These are phyloP conservation scores for Mucor racemosus DNA, from an alignment of 371 early-diverging fungal species.

Conservation along the genomic window DNA sequence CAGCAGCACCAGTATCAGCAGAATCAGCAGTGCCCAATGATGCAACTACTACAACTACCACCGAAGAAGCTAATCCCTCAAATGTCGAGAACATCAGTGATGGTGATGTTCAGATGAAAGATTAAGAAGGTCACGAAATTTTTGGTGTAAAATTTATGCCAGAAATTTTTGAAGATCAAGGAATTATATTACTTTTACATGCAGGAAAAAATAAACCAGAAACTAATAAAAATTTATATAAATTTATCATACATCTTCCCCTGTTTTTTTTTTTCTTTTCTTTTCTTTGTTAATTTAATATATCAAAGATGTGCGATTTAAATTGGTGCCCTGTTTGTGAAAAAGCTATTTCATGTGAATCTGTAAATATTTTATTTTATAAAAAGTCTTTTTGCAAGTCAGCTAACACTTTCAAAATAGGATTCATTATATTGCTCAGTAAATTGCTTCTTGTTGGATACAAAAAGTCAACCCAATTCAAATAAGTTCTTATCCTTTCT, in stretches of 20 bases:
- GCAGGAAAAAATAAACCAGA: neutral
- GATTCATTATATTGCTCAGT: slow-evolving; percentile 26
- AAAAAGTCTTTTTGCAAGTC: neutral
- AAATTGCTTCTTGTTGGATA: slow-evolving; percentile 18
- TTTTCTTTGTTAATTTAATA: neutral
- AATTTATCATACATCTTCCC: neutral
- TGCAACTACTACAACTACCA: neutral
- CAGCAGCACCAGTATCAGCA: neutral
- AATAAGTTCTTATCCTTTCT: neutral
- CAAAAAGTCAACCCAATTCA: neutral
- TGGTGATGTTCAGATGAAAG: slow-evolving; percentile 19
- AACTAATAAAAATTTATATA: slow-evolving; percentile 8
- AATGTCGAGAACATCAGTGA: slow-evolving; percentile 4
- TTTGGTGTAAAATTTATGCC: slow-evolving; percentile 4
- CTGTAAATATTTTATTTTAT: slow-evolving; percentile 19
- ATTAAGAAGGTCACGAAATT: slow-evolving; percentile 15
- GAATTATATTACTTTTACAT: neutral
- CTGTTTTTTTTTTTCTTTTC: neutral
- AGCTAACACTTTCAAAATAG: neutral
- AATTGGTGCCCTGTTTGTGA: slow-evolving; percentile 45
- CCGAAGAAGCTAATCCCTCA: neutral
- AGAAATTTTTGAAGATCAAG: slow-evolving; percentile 1
- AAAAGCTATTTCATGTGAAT: slow-evolving; percentile 30
- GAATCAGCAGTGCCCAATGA: neutral
- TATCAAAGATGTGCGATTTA: slow-evolving; percentile 34